Percentiles rank a stretch among this genome's conserved stretches.
phyloP scores from a whole-genome alignment of 345 rosid species.

The Triadica sebifera region DNA sequence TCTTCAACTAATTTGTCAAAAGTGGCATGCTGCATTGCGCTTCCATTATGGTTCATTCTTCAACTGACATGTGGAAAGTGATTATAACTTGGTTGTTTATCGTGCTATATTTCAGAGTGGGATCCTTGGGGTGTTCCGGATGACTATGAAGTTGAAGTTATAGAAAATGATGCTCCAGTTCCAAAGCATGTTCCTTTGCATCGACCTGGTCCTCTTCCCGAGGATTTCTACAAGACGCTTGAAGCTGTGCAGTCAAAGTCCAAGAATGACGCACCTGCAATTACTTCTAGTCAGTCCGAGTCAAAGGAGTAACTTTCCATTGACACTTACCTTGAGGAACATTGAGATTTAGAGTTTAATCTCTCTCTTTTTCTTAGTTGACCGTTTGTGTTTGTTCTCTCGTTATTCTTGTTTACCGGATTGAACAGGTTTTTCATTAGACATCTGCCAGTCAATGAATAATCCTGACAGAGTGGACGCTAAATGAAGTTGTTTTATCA shows the following conservation, averaged over 20 bases:
- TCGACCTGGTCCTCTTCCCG: constrained; percentile 94
- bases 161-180: constrained; percentile 83
- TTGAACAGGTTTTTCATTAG: constrained; percentile 31
- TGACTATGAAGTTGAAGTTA: constrained; percentile 85
- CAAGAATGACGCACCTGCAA: constrained; percentile 44
- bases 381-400: constrained; percentile 23
- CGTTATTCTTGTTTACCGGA: constrained; percentile 37
- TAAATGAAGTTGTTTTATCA: constrained; percentile 16
- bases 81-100: neutral
- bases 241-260: constrained; percentile 43
- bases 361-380: constrained; percentile 14
- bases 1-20: neutral
- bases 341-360: constrained; percentile 22
- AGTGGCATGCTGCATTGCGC: no score
- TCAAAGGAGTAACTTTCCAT: constrained; percentile 41
- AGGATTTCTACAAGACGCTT: constrained; percentile 75
- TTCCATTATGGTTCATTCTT: no score
- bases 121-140: constrained; percentile 99
- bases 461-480: constrained; percentile 27
- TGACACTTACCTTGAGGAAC: constrained; percentile 4
- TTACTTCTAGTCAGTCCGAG: constrained; percentile 45
- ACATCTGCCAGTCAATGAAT: constrained; percentile 31
- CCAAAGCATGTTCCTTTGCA: constrained; percentile 94
- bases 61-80: no score
- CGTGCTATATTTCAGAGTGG: constrained; percentile 60